Evolutionary conservation across 2,329 filamentous ascomycete genomes (phyloP).

Genomic region (Metarhizium brunneum): DNA sequence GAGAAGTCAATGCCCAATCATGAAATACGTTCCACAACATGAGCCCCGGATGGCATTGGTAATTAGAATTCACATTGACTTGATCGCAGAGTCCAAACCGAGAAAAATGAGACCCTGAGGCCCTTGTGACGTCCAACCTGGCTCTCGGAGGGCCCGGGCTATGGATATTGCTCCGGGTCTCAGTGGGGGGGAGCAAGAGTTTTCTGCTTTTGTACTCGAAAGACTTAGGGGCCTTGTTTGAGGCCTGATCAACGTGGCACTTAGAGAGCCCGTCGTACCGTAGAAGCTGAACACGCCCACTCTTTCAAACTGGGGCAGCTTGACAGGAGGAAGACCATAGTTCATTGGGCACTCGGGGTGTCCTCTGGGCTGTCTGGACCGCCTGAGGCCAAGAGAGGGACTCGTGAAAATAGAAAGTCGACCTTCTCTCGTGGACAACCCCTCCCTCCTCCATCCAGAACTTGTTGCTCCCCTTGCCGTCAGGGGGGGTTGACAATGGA

Average conservation of each 20-base stretch:
- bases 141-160: not conserved
- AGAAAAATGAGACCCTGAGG: not conserved
- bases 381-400: conserved; percentile 10
- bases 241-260: conserved; percentile 25
- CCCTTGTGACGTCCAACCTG: not conserved
- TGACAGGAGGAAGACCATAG: not conserved
- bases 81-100: not conserved
- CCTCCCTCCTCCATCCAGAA: conserved; percentile 14
- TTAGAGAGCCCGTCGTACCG: conserved; percentile 12
- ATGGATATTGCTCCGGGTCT: not conserved
- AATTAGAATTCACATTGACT: not conserved
- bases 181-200: not conserved
- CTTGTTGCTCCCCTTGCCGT: conserved; percentile 12
- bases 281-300: not conserved
- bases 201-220: not conserved
- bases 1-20: conserved; percentile 10
- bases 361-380: conserved; percentile 12
- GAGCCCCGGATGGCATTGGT: conserved; percentile 1
- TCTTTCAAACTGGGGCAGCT: conserved; percentile 1
- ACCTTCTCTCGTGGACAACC: conserved; percentile 7
- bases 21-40: conserved; percentile 3
- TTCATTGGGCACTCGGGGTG: conserved; percentile 1
- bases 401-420: not conserved
- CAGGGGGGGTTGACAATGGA: conserved; percentile 11
- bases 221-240: conserved; percentile 2